Evolutionary conservation across 1,139 yeast genomes (phyloP).

Genomic region (Lipomyces yarrowii): DNA sequence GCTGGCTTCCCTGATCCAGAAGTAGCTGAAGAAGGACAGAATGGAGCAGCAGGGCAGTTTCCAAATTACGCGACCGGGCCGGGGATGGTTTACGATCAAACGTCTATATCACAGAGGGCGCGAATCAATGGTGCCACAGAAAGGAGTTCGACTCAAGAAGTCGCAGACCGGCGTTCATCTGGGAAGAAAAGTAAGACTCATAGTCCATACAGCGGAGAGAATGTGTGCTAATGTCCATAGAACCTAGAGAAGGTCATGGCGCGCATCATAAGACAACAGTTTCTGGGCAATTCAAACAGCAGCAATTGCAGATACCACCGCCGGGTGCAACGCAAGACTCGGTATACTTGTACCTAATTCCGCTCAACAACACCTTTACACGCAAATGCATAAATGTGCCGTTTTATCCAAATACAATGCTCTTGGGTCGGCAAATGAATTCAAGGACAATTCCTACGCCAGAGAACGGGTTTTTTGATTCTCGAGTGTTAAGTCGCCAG

Average conservation of each 20-base stretch:
- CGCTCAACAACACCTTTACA: slow-evolving; percentile 81
- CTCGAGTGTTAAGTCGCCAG: slow-evolving; percentile 86
- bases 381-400: slow-evolving; percentile 81
- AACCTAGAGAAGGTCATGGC: slow-evolving; percentile 23
- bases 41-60: background rate
- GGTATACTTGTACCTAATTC: slow-evolving; percentile 40
- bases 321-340: slow-evolving; percentile 13
- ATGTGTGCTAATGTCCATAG: background rate
- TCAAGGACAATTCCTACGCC: slow-evolving; percentile 72
- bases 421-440: slow-evolving; percentile 84
- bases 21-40: background rate
- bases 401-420: slow-evolving; percentile 76
- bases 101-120: background rate
- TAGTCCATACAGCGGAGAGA: background rate
- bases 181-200: background rate
- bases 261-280: slow-evolving; percentile 4
- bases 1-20: background rate
- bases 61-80: background rate
- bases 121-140: background rate
- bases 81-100: background rate
- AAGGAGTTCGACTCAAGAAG: background rate
- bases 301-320: background rate
- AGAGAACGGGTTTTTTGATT: slow-evolving; percentile 91
- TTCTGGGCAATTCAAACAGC: slow-evolving; percentile 4
- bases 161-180: background rate